These are phyloP conservation scores for Castanea sativa DNA, from an alignment of 306 rosid genomes.

Conservation along the genomic window DNA sequence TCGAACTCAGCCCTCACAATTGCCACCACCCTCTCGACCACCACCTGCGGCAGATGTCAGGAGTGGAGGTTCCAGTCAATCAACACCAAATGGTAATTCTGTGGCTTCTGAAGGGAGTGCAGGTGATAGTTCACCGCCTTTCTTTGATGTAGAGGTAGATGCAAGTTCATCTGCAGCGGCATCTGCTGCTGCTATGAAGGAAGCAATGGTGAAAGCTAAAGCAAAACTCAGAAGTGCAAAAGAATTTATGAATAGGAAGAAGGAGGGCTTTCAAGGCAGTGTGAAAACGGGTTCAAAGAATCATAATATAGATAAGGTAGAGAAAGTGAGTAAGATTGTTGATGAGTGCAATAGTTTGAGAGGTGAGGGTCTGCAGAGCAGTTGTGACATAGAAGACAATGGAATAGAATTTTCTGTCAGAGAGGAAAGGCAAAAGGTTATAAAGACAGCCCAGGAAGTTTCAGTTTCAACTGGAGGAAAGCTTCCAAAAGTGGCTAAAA, in stretches of 20 bases:
- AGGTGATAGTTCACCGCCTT: constrained; percentile 58
- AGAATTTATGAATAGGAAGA: constrained; percentile 62
- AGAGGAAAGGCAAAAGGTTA: constrained; percentile 55
- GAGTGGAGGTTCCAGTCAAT: constrained; percentile 37
- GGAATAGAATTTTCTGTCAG: constrained; percentile 28
- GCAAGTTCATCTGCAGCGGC: constrained; percentile 72
- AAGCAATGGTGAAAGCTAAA: constrained; percentile 59
- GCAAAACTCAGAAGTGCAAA: constrained; percentile 55
- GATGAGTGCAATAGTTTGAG: constrained; percentile 36
- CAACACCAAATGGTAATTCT: constrained; percentile 31
- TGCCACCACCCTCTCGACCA: constrained; percentile 94
- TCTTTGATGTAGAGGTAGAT: constrained; percentile 87
- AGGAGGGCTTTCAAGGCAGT: constrained; percentile 43
- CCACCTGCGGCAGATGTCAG: constrained; percentile 61
- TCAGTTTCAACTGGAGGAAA: constrained; percentile 33
- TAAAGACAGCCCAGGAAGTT: constrained; percentile 40
- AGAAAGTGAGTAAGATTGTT: constrained; percentile 26
- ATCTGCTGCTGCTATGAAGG: constrained; percentile 69
- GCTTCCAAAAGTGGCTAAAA: constrained; percentile 24
- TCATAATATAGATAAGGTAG: constrained; percentile 41
- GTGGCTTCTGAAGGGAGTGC: constrained; percentile 46
- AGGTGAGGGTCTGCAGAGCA: constrained; percentile 35
- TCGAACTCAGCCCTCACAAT: constrained; percentile 66
- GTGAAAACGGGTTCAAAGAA: constrained; percentile 31
- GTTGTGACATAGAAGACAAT: constrained; percentile 34